Conservation (phyloP, 2,329 filamentous ascomycete genomes). For the Diaporthe vaccinii region DNA sequence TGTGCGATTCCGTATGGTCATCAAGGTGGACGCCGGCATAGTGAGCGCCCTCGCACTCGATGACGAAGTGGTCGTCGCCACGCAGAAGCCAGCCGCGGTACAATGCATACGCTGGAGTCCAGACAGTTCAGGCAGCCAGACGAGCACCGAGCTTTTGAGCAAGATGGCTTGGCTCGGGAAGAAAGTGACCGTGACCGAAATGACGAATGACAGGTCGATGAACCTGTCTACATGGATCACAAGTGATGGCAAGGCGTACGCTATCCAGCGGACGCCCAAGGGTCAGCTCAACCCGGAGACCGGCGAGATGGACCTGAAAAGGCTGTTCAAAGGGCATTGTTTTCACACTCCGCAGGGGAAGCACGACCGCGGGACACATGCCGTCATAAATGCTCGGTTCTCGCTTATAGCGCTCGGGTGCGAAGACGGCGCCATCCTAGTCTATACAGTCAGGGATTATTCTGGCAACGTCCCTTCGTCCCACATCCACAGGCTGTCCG, state of each 20-base stretch:
- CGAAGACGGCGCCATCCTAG: conserved; percentile 80
- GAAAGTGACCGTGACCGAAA: conserved; percentile 81
- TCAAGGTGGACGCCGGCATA: conserved; percentile 97
- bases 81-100: conserved; percentile 90
- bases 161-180: conserved; percentile 89
- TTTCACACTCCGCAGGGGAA: conserved; percentile 81
- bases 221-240: conserved; percentile 95
- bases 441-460: conserved; percentile 96
- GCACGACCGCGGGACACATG: conserved; percentile 75
- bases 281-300: conserved; percentile 55
- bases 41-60: conserved; percentile 89
- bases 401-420: conserved; percentile 93
- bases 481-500: conserved; percentile 79
- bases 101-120: conserved; percentile 97
- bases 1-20: conserved; percentile 95
- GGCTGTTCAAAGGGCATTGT: conserved; percentile 89
- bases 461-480: conserved; percentile 91
- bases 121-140: conserved; percentile 85
- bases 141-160: conserved; percentile 89
- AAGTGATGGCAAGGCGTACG: conserved; percentile 87
- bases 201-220: conserved; percentile 97
- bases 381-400: conserved; percentile 93
- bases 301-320: conserved; percentile 67
- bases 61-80: conserved; percentile 92
- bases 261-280: conserved; percentile 79